Percentiles rank a stretch among this genome's conserved stretches.
Conservation (phyloP, 345 rosid genomes). For the Citrus maxima region DNA sequence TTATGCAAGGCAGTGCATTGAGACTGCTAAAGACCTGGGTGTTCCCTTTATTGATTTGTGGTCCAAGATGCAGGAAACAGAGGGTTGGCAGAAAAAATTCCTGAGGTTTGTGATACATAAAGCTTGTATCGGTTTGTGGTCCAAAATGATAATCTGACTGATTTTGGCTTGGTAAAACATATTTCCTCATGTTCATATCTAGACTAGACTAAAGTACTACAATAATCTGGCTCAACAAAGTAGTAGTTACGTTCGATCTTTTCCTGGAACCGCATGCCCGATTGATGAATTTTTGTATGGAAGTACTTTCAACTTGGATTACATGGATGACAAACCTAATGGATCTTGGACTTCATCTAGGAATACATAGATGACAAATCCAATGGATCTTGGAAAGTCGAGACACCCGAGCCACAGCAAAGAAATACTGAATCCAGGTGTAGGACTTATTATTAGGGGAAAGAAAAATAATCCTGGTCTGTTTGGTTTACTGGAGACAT, state of each 20-base stretch:
- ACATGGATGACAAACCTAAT: too few species aligned
- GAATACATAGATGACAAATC: background rate
- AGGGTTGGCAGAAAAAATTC: slow-evolving; percentile 74
- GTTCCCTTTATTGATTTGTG: slow-evolving; percentile 58
- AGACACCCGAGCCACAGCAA: background rate
- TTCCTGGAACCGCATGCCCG: background rate
- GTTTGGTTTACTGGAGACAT: background rate
- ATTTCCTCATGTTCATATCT: background rate
- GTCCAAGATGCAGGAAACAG: slow-evolving; percentile 85
- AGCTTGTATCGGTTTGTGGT: background rate
- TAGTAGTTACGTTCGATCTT: background rate
- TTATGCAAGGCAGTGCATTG: slow-evolving; percentile 67
- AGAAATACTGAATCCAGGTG: background rate
- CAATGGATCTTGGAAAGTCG: background rate
- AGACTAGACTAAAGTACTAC: background rate
- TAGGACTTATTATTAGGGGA: background rate
- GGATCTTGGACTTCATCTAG: too few species aligned
- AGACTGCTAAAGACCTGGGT: slow-evolving; percentile 62
- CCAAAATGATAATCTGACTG: background rate
- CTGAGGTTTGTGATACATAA: slow-evolving; percentile 52
- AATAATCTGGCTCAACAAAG: background rate
- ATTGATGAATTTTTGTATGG: background rate
- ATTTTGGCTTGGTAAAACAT: background rate
- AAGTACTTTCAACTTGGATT: background rate
- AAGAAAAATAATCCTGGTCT: background rate